Base-by-base conservation (phyloP, 768 basidiomycete genomes). In the Suillus brevipes region DNA sequence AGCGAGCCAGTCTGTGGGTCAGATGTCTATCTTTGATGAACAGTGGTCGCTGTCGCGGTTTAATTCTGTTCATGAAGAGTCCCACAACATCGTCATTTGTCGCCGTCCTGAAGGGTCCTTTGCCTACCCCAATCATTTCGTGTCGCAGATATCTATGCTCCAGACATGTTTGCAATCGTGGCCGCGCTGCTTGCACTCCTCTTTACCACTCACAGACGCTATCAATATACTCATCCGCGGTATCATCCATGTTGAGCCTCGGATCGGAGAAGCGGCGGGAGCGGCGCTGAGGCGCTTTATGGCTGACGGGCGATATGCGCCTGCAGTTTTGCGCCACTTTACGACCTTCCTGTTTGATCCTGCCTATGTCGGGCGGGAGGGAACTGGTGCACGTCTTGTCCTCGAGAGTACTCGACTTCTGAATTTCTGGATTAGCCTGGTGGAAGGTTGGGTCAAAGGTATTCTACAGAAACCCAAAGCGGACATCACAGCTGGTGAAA, bases 11-110 rank as follows among this genome's bases (percentile, higher is more conserved):
- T 74, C 83, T 5, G 85, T 93, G 8, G 91, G 91, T 2, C 78
- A 81, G 43, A 91, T 96, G 88, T 88, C 89, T 18, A 80, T 96
- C 37, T 89, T 94, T 63, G 95, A 97, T 64, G 91, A 95, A 9
- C 90, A 93, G 69, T 94, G 90, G 89, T 83, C 86, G 0, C 80
- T 84, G 60, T 81, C 85, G 23, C 86, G 88, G 55, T 76, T 88
- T 58, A 70, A 72, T 45, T 53, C 64, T 3, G 64, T 70, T 23
- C 85, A 88, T 72, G 88, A 94, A 68, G 91, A 95, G 70, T 80
- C 86, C 3, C 86, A 88, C 68, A 89, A 85, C 69, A 84, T 83
- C 59, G 76, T 89, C 58, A 82, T 91, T 23, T 85, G 91, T 42
- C 85, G 87, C 31, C 92, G 94, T 72, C 78, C 82, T 0, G 88